These are phyloP conservation scores for Candida awuae DNA, from an alignment of 805 yeast genomes.

Conservation along the genomic window DNA sequence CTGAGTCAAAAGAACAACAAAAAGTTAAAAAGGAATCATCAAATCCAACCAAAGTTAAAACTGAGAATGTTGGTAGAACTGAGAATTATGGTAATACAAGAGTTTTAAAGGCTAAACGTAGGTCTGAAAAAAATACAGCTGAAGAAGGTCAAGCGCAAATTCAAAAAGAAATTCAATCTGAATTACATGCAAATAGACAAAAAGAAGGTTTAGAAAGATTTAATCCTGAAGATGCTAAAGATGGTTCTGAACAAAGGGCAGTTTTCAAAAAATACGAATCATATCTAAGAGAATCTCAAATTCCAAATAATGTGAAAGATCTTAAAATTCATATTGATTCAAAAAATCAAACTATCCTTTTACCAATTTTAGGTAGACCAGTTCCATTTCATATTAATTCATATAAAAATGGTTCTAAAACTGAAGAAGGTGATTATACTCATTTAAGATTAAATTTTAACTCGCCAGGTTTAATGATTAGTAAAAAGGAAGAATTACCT, in stretches of 20 bases:
- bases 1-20: not conserved
- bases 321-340: slow-evolving; percentile 80
- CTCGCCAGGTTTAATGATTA: slow-evolving; percentile 61
- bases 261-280: slow-evolving; percentile 93
- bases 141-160: slow-evolving; percentile 76
- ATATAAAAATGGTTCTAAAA: slow-evolving; percentile 88
- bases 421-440: slow-evolving; percentile 93
- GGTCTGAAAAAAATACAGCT: slow-evolving; percentile 65
- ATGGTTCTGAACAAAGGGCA: slow-evolving; percentile 50
- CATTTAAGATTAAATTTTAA: slow-evolving; percentile 85
- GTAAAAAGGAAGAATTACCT: slow-evolving; percentile 74
- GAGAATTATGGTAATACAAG: slow-evolving; percentile 40
- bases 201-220: slow-evolving; percentile 80
- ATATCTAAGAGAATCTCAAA: slow-evolving; percentile 85
- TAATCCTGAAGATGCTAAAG: slow-evolving; percentile 69
- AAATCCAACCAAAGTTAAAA: not conserved
- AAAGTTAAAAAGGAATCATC: slow-evolving; percentile 7
- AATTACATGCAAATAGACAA: slow-evolving; percentile 76
- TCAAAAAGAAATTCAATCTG: slow-evolving; percentile 73
- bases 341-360: slow-evolving; percentile 77
- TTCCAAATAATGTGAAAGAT: slow-evolving; percentile 76
- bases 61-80: slow-evolving; percentile 7
- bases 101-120: slow-evolving; percentile 67
- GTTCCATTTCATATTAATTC: slow-evolving; percentile 96
- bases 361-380: slow-evolving; percentile 92